These are phyloP conservation scores for Talaromyces sp. DNA, from an alignment of 2,329 filamentous ascomycete species.

Conservation along the genomic window DNA sequence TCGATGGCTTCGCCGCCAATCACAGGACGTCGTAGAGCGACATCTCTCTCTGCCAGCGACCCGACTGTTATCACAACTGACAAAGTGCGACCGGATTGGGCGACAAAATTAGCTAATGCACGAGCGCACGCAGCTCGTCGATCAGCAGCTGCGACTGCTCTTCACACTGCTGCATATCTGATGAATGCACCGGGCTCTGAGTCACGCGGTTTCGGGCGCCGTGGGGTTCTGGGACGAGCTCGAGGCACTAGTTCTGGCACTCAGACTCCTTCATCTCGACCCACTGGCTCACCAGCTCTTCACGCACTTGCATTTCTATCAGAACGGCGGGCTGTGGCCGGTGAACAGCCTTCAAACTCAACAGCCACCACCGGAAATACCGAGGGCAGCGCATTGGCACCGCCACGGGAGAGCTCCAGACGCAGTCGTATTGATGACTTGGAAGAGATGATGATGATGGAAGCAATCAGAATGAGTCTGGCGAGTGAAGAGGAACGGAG, in stretches of 20 bases:
- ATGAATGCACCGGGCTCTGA: conserved; percentile 59
- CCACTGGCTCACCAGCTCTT: conserved; percentile 35
- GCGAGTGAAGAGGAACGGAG: conserved; percentile 91
- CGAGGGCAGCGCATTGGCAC: conserved; percentile 36
- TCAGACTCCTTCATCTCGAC: conserved; percentile 33
- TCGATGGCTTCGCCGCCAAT: conserved; percentile 39
- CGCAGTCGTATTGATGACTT: conserved; percentile 74
- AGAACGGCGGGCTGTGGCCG: conserved; percentile 36
- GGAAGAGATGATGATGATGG: conserved; percentile 98
- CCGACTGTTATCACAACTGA: conserved; percentile 90
- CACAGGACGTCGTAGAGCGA: conserved; percentile 54
- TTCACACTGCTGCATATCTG: conserved; percentile 92
- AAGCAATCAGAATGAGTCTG: conserved; percentile 87
- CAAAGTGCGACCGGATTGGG: conserved; percentile 88
- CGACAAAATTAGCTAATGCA: conserved; percentile 79
- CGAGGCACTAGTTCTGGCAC: conserved; percentile 33
- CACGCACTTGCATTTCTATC: conserved; percentile 48
- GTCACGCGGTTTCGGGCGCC: conserved; percentile 53
- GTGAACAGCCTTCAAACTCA: conserved; percentile 31
- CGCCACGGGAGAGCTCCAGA: conserved; percentile 52
- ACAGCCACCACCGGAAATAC: neutral
- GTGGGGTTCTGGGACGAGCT: conserved; percentile 50
- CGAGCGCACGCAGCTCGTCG: conserved; percentile 79
- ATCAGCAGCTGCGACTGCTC: conserved; percentile 85
- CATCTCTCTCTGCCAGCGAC: conserved; percentile 74